phyloP scores from a whole-genome alignment of 208 protist genomes.

The Porcisia hertigi region DNA sequence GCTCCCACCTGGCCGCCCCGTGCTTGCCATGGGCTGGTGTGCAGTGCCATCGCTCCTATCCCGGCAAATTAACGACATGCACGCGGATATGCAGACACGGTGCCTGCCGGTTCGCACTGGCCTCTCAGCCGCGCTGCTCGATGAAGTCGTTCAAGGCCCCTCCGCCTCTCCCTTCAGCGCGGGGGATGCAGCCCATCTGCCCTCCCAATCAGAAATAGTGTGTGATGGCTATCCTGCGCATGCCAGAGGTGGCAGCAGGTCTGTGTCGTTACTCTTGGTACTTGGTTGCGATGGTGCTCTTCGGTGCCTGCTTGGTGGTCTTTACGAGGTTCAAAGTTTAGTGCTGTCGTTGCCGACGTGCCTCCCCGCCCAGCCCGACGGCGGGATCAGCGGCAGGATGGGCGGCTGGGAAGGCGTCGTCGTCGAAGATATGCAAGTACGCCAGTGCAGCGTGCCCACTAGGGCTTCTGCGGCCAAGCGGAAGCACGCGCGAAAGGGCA shows the following conservation, averaged over 20 bases:
- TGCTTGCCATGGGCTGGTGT: constrained; percentile 35
- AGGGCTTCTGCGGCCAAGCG: background rate
- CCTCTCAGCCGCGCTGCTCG: constrained; percentile 22
- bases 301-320: constrained; percentile 56
- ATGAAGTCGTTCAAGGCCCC: constrained; percentile 18
- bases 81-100: constrained; percentile 12
- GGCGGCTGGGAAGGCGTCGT: constrained; percentile 8
- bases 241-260: background rate
- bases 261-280: constrained; percentile 50
- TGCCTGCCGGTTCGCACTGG: constrained; percentile 37
- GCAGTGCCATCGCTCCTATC: constrained; percentile 17
- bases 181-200: background rate
- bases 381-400: background rate
- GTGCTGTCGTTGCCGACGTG: constrained; percentile 6
- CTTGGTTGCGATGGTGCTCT: constrained; percentile 52
- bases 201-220: background rate
- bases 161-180: background rate
- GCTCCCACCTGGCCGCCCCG: constrained; percentile 17
- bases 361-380: background rate
- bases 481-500: background rate
- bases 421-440: constrained; percentile 21
- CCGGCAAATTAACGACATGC: constrained; percentile 10
- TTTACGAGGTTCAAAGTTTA: constrained; percentile 53
- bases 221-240: background rate
- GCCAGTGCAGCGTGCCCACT: constrained; percentile 8